Base-by-base conservation (phyloP, 2,329 filamentous ascomycete species). In the Ustulina deusta region DNA sequence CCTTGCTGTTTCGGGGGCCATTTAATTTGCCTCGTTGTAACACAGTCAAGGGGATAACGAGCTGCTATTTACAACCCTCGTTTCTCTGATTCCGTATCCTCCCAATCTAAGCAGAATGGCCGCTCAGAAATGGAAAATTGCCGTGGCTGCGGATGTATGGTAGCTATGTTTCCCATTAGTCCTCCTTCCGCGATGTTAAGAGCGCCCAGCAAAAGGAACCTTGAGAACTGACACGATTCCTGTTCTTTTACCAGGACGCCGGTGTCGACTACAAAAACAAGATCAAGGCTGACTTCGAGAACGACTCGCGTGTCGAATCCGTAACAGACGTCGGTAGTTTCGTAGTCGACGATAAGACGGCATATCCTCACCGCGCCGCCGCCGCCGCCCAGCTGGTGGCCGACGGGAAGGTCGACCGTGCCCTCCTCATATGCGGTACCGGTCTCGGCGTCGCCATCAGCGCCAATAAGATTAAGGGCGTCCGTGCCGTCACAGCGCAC, bases 401-500 rank as follows among this genome's bases (percentile, higher is more conserved):
- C 3, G 79, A 83, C 6, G 90, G 90, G 49, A 84, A 89, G 74
- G 91, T 87, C 60, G 93, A 97, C 80, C 90, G 93, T 61, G 93
- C 92, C 0, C 84, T 97, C 42, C 82, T 94, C 48, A 93, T 97
- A 82, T 97, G 93, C 81, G 93, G 93, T 2, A 97, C 93, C 0
- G 93, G 93, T 0, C 86, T 97, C 7, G 93, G 93, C 22, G 93
- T 97, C 7, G 93, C 93, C 74, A 97, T 97, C 77, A 83, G 88
- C n/a, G 93, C 93, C 72, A 97, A 97, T 85, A 97, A 97, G 80
- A 89, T 97, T 71, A 90, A 89, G 64, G 93, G 93, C 6, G 89
- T 97, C 69, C 85, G 93, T 27, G 93, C 93, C n/a, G 93, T 97
- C 20, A 97, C 93, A 5, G 93, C 93, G 0, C 93, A 97, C 79